Percentiles rank a stretch among this genome's conserved stretches.
Evolutionary conservation across 352 stramenopile species (phyloP).

Genomic region (Phytophthora colocasiae): DNA sequence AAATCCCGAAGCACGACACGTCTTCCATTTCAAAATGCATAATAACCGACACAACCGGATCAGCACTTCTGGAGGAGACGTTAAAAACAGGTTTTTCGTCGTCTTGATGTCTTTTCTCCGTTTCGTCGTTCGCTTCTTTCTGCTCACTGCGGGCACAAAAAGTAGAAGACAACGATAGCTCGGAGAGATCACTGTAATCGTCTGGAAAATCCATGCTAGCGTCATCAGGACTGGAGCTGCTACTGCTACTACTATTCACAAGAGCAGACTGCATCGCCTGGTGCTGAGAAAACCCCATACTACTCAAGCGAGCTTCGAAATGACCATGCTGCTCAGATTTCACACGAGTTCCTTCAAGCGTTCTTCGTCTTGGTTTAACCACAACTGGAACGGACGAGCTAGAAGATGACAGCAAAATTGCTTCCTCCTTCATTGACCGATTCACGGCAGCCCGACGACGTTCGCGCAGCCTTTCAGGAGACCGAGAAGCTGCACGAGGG

Average conservation of each 20-base stretch:
- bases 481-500: constrained; percentile 22
- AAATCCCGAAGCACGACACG: constrained; percentile 50
- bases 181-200: constrained; percentile 35
- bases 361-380: constrained; percentile 7
- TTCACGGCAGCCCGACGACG: constrained; percentile 15
- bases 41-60: constrained; percentile 44
- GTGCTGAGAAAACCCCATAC: constrained; percentile 13
- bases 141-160: constrained; percentile 5
- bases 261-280: constrained; percentile 7
- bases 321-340: constrained; percentile 5
- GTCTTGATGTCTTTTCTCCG: constrained; percentile 2
- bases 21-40: constrained; percentile 54
- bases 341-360: constrained; percentile 14
- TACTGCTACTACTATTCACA: constrained; percentile 28
- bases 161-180: constrained; percentile 21
- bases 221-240: constrained; percentile 29
- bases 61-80: constrained; percentile 12
- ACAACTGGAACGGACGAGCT: constrained; percentile 17
- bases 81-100: constrained; percentile 11
- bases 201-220: constrained; percentile 21
- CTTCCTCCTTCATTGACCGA: constrained; percentile 30
- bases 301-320: constrained; percentile 5
- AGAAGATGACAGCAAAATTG: constrained; percentile 17
- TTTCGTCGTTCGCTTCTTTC: constrained; percentile 6
- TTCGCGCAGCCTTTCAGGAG: constrained; percentile 25